These are phyloP conservation scores for Phytopythium ostracodes DNA, from an alignment of 352 stramenopile genomes.

Conservation along the genomic window DNA sequence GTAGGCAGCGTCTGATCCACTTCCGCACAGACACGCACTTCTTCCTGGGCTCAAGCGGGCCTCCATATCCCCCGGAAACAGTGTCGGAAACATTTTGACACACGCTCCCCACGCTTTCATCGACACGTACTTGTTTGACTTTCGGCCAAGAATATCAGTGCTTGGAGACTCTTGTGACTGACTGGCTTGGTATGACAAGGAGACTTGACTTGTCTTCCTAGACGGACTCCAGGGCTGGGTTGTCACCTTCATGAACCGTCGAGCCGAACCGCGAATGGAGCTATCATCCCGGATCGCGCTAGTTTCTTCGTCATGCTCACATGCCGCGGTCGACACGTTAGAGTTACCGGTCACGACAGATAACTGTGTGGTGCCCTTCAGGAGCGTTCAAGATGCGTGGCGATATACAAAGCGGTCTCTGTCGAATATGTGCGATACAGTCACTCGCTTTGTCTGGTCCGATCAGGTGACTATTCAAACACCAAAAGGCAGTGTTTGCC, in stretches of 20 bases:
- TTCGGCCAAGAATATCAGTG: conserved; percentile 8
- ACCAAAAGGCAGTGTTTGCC: conserved; percentile 11
- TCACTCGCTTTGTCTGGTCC: too few relatives aligned
- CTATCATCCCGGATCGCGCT: too few relatives aligned
- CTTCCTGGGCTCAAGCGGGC: conserved; percentile 11
- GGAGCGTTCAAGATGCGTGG: too few relatives aligned
- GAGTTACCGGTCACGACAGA: too few relatives aligned
- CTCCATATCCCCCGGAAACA: conserved; percentile 21
- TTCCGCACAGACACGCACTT: conserved; percentile 9
- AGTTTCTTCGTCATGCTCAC: too few relatives aligned
- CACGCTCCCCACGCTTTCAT: conserved; percentile 5
- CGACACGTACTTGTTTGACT: conserved; percentile 9
- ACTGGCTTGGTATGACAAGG: neutral
- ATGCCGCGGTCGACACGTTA: too few relatives aligned
- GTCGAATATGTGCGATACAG: too few relatives aligned
- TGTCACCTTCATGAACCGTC: neutral
- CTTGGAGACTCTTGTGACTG: conserved; percentile 3
- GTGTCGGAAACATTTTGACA: conserved; percentile 17
- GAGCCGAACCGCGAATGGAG: conserved; percentile 3
- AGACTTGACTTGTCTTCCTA: conserved; percentile 8
- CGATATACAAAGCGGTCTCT: too few relatives aligned
- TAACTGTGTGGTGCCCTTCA: too few relatives aligned
- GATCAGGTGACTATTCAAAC: conserved; percentile 13
- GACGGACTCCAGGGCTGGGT: neutral
- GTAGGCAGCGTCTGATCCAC: conserved; percentile 14